A percentile compares a stretch with the other conserved stretches of the same genome.
Evolutionary conservation across 345 rosid genomes (phyloP).

Genomic region (Hirschfeldia incana): DNA sequence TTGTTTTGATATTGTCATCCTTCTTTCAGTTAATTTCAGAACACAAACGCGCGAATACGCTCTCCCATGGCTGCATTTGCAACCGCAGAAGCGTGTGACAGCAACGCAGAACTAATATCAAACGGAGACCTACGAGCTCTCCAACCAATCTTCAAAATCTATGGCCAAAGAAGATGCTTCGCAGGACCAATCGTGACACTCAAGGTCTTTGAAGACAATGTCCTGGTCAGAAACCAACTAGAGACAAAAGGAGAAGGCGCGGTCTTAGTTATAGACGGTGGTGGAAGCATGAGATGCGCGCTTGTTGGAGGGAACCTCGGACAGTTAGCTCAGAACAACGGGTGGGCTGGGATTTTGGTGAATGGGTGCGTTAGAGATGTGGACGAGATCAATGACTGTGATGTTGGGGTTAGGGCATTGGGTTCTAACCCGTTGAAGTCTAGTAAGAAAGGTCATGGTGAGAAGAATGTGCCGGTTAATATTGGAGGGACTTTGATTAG

Average conservation of each 20-base stretch:
- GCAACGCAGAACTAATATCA: slow-evolving; percentile 55
- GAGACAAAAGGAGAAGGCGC: slow-evolving; percentile 79
- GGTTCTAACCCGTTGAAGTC: slow-evolving; percentile 81
- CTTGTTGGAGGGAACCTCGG: slow-evolving; percentile 78
- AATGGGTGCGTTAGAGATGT: slow-evolving; percentile 86
- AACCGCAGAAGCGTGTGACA: slow-evolving; percentile 86
- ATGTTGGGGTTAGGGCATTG: slow-evolving; percentile 78
- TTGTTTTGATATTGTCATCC: not conserved
- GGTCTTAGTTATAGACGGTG: slow-evolving; percentile 84
- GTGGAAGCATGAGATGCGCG: slow-evolving; percentile 87
- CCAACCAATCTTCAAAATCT: slow-evolving; percentile 68
- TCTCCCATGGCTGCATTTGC: slow-evolving; percentile 56
- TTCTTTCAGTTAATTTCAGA: slow-evolving; percentile 1
- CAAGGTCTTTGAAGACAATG: slow-evolving; percentile 88
- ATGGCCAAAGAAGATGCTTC: slow-evolving; percentile 67
- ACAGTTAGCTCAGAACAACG: slow-evolving; percentile 72
- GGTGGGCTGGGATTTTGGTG: slow-evolving; percentile 81
- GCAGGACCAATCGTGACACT: slow-evolving; percentile 75
- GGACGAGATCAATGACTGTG: slow-evolving; percentile 76
- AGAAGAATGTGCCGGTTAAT: slow-evolving; percentile 57
- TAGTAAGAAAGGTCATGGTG: slow-evolving; percentile 74
- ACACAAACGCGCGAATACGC: not conserved
- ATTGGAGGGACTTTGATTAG: slow-evolving; percentile 62
- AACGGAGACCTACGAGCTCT: slow-evolving; percentile 71
- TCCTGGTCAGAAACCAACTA: slow-evolving; percentile 65